Evolutionary conservation across 495 filamentous ascomycete species (phyloP).

Genomic region (Tuber melanosporum): DNA sequence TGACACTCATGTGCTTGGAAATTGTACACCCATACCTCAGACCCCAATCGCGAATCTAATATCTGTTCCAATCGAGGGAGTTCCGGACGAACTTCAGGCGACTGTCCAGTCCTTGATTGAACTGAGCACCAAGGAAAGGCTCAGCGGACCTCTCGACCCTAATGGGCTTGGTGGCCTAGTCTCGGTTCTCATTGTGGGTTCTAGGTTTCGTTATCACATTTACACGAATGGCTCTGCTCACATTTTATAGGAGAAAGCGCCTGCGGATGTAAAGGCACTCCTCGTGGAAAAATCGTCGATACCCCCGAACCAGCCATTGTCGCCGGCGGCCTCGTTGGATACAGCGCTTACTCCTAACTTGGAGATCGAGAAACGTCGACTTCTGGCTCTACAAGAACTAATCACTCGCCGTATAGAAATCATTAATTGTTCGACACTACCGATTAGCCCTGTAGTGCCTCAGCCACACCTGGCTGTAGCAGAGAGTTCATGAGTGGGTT

Average conservation of each 20-base stretch:
- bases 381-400: conserved; percentile 26
- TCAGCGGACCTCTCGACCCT: conserved; percentile 12
- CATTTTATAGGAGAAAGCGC: conserved; percentile 23
- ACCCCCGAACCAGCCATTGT: conserved; percentile 27
- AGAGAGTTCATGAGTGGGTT: background rate
- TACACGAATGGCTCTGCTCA: conserved; percentile 7
- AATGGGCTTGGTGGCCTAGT: conserved; percentile 21
- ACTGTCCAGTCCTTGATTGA: conserved; percentile 30
- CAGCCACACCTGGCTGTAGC: background rate
- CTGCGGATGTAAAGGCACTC: conserved; percentile 21
- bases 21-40: conserved; percentile 11
- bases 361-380: conserved; percentile 25
- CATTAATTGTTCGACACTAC: background rate
- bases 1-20: conserved; percentile 18
- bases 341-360: conserved; percentile 12
- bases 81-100: conserved; percentile 10
- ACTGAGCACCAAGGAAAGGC: conserved; percentile 15
- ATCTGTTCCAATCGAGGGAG: conserved; percentile 17
- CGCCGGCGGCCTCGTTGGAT: conserved; percentile 29
- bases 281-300: conserved; percentile 24
- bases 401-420: conserved; percentile 8
- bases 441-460: background rate
- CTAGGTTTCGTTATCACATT: background rate
- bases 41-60: background rate
- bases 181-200: conserved; percentile 28